Evolutionary conservation across 2,329 filamentous ascomycete genomes (phyloP), one percentile per base, ranked within the genome.

Genomic region (Fusarium multiceps): DNA sequence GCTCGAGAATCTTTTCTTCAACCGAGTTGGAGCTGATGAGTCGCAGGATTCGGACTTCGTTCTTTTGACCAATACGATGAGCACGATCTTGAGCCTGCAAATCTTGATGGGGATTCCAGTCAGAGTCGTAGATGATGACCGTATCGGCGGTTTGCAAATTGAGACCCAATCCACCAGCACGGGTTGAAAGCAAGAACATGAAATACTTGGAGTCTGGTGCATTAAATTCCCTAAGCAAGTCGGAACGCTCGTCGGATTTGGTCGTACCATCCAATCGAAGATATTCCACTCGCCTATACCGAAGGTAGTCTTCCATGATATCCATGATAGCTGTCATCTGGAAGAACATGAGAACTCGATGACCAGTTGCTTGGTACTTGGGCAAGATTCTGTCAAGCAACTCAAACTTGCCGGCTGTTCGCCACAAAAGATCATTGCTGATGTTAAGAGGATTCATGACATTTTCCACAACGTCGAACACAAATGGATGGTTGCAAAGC

Each of bases 281-380:
- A 78, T 97, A 99, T 76, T 92, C 87, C 72, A 97, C 86, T 48
- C 91, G 92, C 70, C 93, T 89, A 76, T 93, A 91, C 6, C 95
- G 91, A 68, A 99, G 82, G 79, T 97, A 99, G 79, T 99, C 96
- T 75, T 99, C 96, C 96, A 99, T 98, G 77, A 99, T 99, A 82
- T 99, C 97, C 96, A 99, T 99, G 78, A 99, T 99, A 67, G 97
- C 94, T 6, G 96, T 99, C 96, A 99, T 99, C 80, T 99, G 96
- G 87, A 99, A 99, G 88, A 99, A 99, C 92, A 99, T 98, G 79
- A 99, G 86, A 28, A 98, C 94, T 81, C 96, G 92, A 88, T 99
- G 96, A 18, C 93, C 93, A 2, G 93, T 94, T 5, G 88, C 90
- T 74, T 93, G 89, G 81, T 99, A 98, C 82, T 99, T 99, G 48